Base-by-base conservation (phyloP, 2,329 filamentous ascomycete species). In the Sporothrix inflata region DNA sequence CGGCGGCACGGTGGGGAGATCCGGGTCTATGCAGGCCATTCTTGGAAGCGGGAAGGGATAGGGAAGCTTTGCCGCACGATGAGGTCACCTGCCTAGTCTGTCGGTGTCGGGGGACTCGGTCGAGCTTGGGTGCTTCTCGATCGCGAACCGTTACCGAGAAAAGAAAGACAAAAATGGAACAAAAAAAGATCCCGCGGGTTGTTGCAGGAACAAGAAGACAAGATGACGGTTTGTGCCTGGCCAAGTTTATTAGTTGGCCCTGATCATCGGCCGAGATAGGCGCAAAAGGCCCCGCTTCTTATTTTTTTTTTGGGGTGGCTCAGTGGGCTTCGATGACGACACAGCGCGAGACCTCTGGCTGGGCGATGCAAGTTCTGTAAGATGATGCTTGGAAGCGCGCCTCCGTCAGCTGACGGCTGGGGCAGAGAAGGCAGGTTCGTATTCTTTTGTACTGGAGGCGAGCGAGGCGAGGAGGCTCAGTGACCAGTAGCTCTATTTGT, bases 11-110 rank as follows among this genome's bases (percentile, higher is more conserved):
- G 45, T 65, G 38, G 60, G 60, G 57, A 45, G 38, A 45, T 65
- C 60, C 60, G 60, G 38, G n/a, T 63, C 42, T 19, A 27, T 65
- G 60, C 60, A 9, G 38, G 30, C 30, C 57, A 9, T 42, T 40
- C n/a, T 11, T 63, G n/a, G n/a, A 42, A 9, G 14, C 38, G 57
- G 38, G 1, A 63, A 42, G 19, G 57, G n/a, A 65, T n/a, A 45
- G n/a, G 60, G 60, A 19, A 38, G 38, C n/a, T 45, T 24, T 27
- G 40, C 68, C 21, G 65, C 34, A 69, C 40, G 53, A 61, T 70
- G 68, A 70, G 53, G 55, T 69, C 67, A 69, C 49, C 12, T 42
- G 65, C 21, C 19, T 27, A 2, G 27, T 38, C 27, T 53, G 42
- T 7, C 63, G 16, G 19, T 40, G 30, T 27, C 38, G n/a, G 42